Evolutionary conservation across 768 basidiomycete genomes (phyloP).

Genomic region (Pulveroboletus sp.): DNA sequence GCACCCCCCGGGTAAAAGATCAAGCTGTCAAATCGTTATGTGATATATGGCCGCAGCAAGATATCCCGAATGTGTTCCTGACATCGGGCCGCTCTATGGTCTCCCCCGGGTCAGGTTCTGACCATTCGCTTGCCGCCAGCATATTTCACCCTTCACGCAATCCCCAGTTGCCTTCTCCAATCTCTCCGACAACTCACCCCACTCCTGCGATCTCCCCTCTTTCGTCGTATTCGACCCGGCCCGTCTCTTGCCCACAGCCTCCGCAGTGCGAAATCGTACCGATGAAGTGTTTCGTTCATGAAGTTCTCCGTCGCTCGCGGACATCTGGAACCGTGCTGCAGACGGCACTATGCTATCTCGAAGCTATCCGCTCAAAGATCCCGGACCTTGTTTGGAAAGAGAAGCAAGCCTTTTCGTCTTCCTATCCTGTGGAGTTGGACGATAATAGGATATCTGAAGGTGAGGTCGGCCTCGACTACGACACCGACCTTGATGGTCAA

Average conservation of each 20-base stretch:
- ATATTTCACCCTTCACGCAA: constrained; percentile 25
- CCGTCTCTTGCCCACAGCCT: constrained; percentile 7
- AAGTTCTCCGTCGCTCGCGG: constrained; percentile 81
- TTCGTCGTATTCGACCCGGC: constrained; percentile 26
- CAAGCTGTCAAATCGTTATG: constrained; percentile 73
- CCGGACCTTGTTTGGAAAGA: constrained; percentile 58
- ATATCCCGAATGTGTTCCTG: constrained; percentile 60
- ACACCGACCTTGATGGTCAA: constrained; percentile 32
- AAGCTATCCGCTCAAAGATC: constrained; percentile 71
- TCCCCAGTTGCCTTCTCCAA: constrained; percentile 49
- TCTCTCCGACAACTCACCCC: constrained; percentile 47
- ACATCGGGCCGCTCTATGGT: constrained; percentile 32
- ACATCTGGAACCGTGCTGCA: constrained; percentile 83
- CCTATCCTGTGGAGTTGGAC: constrained; percentile 39
- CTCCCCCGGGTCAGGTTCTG: constrained; percentile 10
- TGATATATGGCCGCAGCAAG: constrained; percentile 78
- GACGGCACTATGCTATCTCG: constrained; percentile 83
- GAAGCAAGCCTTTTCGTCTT: constrained; percentile 39
- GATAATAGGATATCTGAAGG: constrained; percentile 41
- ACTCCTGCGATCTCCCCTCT: constrained; percentile 28
- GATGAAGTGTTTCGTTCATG: constrained; percentile 78
- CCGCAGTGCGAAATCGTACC: constrained; percentile 44
- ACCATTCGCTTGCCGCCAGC: constrained; percentile 4
- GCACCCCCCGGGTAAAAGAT: constrained; percentile 41
- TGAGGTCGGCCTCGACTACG: constrained; percentile 40